Percentiles rank a stretch among this genome's conserved stretches.
phyloP scores from a whole-genome alignment of 2,329 filamentous ascomycete species.

The Trichoderma koningiopsis region DNA sequence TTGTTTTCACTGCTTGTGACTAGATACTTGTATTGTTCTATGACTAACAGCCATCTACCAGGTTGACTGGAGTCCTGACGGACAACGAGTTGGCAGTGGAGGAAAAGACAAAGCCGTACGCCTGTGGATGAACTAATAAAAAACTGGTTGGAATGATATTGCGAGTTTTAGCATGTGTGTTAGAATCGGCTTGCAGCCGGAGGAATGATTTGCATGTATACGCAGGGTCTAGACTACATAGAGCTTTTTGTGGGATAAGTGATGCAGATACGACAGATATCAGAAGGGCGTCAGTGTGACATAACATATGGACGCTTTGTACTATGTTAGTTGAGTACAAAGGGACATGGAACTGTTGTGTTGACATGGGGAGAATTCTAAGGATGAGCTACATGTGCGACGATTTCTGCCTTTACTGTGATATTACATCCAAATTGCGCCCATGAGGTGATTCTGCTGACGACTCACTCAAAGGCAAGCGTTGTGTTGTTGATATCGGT shows the following conservation, averaged over 20 bases:
- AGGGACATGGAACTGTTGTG: background rate
- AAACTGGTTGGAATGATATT: background rate
- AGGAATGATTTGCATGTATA: constrained; percentile 7
- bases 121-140: constrained; percentile 62
- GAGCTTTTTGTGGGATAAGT: constrained; percentile 3
- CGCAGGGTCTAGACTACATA: constrained; percentile 21
- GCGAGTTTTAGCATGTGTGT: constrained; percentile 11
- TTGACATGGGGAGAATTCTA: background rate
- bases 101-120: constrained; percentile 85
- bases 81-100: constrained; percentile 83
- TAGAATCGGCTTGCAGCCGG: background rate
- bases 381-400: background rate
- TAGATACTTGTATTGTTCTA: background rate
- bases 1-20: background rate
- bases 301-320: background rate
- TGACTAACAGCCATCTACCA: background rate
- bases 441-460: constrained; percentile 11
- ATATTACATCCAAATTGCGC: background rate
- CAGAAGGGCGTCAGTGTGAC: background rate
- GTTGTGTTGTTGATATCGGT: background rate
- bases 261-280: background rate
- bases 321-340: background rate
- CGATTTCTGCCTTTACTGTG: constrained; percentile 6
- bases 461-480: constrained; percentile 4
- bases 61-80: constrained; percentile 91